Conservation (phyloP, 352 stramenopile genomes). For the Globisporangium carolinianum region DNA sequence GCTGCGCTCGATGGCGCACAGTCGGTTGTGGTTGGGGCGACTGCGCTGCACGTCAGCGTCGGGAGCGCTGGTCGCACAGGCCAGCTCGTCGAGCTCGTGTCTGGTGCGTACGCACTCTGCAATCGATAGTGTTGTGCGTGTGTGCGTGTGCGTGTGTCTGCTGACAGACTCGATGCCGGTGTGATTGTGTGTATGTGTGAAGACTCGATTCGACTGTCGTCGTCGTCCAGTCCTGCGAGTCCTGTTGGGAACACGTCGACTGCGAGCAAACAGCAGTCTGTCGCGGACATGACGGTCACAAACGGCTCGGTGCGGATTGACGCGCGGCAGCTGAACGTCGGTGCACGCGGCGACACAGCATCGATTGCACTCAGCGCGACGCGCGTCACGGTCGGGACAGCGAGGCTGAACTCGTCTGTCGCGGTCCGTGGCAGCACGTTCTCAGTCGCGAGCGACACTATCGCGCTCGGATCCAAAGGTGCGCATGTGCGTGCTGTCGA, state of each 20-base stretch:
- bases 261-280: neutral
- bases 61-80: constrained; percentile 14
- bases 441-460: constrained; percentile 2
- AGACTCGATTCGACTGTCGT: neutral
- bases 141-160: neutral
- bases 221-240: neutral
- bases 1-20: constrained; percentile 21
- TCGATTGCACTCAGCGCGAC: constrained; percentile 4
- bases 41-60: constrained; percentile 18
- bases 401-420: constrained; percentile 5
- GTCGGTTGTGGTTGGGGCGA: constrained; percentile 19
- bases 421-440: constrained; percentile 4
- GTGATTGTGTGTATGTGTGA: neutral
- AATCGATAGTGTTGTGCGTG: too few relatives aligned
- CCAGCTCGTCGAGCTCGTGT: constrained; percentile 27
- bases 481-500: neutral
- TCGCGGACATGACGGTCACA: constrained; percentile 7
- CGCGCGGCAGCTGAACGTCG: constrained; percentile 3
- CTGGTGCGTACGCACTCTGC: constrained; percentile 6
- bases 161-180: neutral
- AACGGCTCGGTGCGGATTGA: constrained; percentile 5
- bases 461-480: constrained; percentile 12
- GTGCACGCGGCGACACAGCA: constrained; percentile 3
- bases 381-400: constrained; percentile 2
- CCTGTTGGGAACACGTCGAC: too few relatives aligned